Evolutionary conservation across 192 early-diverging fungal species (phyloP).

Genomic region (Podila epicladia): DNA sequence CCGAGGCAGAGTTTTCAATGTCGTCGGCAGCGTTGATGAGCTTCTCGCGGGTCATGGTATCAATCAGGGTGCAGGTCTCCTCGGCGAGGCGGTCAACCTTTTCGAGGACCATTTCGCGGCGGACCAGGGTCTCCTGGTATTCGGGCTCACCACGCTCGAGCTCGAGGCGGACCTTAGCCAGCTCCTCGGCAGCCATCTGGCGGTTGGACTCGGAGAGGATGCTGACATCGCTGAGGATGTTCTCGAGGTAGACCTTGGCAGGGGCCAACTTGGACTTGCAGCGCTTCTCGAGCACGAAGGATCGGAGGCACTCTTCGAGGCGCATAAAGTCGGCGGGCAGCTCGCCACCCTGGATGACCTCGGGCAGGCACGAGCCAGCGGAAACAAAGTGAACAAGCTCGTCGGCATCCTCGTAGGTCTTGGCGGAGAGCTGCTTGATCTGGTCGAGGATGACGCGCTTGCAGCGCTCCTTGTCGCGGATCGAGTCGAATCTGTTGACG

Average conservation of each 20-base stretch:
- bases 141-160: conserved; percentile 74
- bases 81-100: conserved; percentile 70
- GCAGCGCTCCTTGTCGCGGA: conserved; percentile 94
- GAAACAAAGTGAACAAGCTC: conserved; percentile 98
- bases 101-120: conserved; percentile 76
- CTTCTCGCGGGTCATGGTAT: conserved; percentile 48
- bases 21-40: conserved; percentile 68
- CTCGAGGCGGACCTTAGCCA: conserved; percentile 68
- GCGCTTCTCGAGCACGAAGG: conserved; percentile 96
- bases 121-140: conserved; percentile 78
- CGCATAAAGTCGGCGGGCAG: conserved; percentile 67
- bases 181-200: conserved; percentile 63
- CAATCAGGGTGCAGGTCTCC: conserved; percentile 65
- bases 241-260: conserved; percentile 89
- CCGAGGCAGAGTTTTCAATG: conserved; percentile 71
- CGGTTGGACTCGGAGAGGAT: conserved; percentile 79
- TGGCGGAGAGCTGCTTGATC: conserved; percentile 93
- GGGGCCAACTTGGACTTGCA: conserved; percentile 94
- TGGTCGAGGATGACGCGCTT: conserved; percentile 95
- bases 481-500: conserved; percentile 96
- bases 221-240: conserved; percentile 85
- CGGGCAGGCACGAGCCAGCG: conserved; percentile 59
- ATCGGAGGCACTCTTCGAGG: conserved; percentile 88
- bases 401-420: conserved; percentile 88
- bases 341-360: conserved; percentile 39